phyloP scores from a whole-genome alignment of 331 rosid species.

The Malus hybrid region DNA sequence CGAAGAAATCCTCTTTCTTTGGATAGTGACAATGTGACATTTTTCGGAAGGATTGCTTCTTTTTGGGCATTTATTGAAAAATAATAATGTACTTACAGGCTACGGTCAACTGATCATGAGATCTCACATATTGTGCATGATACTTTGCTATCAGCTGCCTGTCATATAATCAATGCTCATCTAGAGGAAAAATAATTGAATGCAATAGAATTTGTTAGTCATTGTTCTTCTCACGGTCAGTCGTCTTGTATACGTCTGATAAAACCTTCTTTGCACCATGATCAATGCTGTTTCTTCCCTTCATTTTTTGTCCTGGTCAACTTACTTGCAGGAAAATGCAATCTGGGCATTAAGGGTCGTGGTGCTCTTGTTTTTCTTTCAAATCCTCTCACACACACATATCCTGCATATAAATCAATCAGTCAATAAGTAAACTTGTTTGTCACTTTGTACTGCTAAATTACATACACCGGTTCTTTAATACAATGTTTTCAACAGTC shows the following conservation, averaged over 20 bases:
- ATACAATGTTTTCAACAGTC: no score
- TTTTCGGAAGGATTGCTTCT: constrained; percentile 24
- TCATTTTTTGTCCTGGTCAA: constrained; percentile 34
- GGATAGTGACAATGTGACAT: constrained; percentile 1
- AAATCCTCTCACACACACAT: constrained; percentile 88
- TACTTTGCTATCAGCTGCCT: constrained; percentile 3
- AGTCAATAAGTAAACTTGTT: constrained; percentile 6
- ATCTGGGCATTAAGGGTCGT: constrained; percentile 51
- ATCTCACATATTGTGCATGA: constrained; percentile 9
- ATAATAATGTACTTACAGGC: constrained; percentile 13
- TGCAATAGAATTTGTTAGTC: constrained; percentile 23
- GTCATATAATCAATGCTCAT: constrained; percentile 18
- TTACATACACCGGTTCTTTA: no score
- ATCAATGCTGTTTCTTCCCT: constrained; percentile 10
- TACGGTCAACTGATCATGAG: constrained; percentile 14
- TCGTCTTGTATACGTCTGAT: constrained; percentile 14
- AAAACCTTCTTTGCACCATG: constrained; percentile 22
- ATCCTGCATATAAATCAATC: constrained; percentile 50
- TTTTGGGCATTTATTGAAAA: constrained; percentile 27
- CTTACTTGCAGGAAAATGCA: constrained; percentile 56
- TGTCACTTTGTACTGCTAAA: no score
- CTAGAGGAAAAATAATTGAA: constrained; percentile 29
- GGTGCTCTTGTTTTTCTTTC: constrained; percentile 58
- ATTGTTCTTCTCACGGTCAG: constrained; percentile 28
- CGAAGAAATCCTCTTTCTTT: not conserved